Percentiles rank a stretch among this genome's conserved stretches.
phyloP scores from a whole-genome alignment of 768 basidiomycete species.

The Leucocoprinus birnbaumii region DNA sequence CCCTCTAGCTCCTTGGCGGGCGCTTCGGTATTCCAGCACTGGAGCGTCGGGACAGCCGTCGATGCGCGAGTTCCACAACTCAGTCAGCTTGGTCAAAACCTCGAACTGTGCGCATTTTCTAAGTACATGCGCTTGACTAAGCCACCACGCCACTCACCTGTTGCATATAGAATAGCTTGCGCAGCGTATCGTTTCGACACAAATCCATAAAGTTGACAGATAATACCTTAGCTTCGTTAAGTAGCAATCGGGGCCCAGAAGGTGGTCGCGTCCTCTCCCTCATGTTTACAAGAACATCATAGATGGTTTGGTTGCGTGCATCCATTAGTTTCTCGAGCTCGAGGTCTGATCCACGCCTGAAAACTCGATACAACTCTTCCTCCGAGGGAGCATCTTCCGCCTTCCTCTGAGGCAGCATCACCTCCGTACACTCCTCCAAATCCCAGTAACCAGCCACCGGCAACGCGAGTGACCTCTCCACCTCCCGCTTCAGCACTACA shows the following conservation, averaged over 20 bases:
- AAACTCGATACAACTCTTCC: slow-evolving; percentile 34
- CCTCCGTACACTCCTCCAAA: slow-evolving; percentile 33
- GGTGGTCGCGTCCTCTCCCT: slow-evolving; percentile 23
- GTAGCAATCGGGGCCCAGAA: slow-evolving; percentile 27
- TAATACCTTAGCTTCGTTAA: slow-evolving; percentile 40
- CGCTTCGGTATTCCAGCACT: slow-evolving; percentile 34
- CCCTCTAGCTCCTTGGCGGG: slow-evolving; percentile 23
- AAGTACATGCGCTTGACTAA: not conserved
- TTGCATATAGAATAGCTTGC: slow-evolving; percentile 54
- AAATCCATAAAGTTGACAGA: slow-evolving; percentile 44
- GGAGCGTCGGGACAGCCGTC: slow-evolving; percentile 49
- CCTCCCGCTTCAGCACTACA: slow-evolving; percentile 40
- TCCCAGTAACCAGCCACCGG: slow-evolving; percentile 50
- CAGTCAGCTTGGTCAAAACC: slow-evolving; percentile 40
- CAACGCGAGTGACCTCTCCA: slow-evolving; percentile 41
- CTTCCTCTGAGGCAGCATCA: slow-evolving; percentile 21
- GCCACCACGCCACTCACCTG: slow-evolving; percentile 30
- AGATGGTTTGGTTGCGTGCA: slow-evolving; percentile 31
- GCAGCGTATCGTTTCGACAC: slow-evolving; percentile 37
- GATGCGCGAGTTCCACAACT: slow-evolving; percentile 46
- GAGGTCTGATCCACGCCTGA: slow-evolving; percentile 17
- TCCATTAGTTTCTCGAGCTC: slow-evolving; percentile 25
- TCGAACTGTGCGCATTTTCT: slow-evolving; percentile 36
- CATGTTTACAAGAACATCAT: slow-evolving; percentile 30
- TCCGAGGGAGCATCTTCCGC: slow-evolving; percentile 30